phyloP scores from a whole-genome alignment of 805 yeast genomes.

The Isabelozyma pseudorhagii region DNA sequence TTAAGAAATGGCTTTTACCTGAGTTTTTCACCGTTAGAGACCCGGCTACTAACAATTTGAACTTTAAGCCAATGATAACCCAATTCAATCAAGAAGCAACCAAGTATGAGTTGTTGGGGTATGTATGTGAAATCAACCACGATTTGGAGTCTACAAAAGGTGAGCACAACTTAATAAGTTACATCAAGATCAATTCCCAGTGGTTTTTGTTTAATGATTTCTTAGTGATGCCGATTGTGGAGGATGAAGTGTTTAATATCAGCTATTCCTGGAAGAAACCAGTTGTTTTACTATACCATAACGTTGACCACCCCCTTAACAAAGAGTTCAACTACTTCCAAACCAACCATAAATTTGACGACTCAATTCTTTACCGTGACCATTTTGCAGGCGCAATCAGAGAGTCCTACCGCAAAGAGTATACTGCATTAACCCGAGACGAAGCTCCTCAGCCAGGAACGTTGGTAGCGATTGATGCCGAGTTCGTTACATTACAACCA shows the following conservation, averaged over 20 bases:
- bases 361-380: slow-evolving; percentile 67
- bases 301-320: slow-evolving; percentile 8
- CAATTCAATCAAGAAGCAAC: slow-evolving; percentile 23
- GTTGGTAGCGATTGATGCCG: slow-evolving; percentile 92
- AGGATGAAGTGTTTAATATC: slow-evolving; percentile 74
- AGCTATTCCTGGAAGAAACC: slow-evolving; percentile 82
- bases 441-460: slow-evolving; percentile 77
- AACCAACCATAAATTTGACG: slow-evolving; percentile 41
- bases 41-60: slow-evolving; percentile 22
- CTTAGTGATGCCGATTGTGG: slow-evolving; percentile 71
- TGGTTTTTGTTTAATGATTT: slow-evolving; percentile 95
- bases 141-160: slow-evolving; percentile 36
- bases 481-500: slow-evolving; percentile 78
- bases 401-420: slow-evolving; percentile 57
- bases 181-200: slow-evolving; percentile 37
- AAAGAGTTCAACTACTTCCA: slow-evolving; percentile 44
- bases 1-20: slow-evolving; percentile 58
- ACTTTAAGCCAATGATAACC: slow-evolving; percentile 30
- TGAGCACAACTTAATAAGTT: slow-evolving; percentile 59
- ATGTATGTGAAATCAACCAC: slow-evolving; percentile 63
- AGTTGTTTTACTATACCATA: slow-evolving; percentile 63
- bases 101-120: slow-evolving; percentile 64
- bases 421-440: slow-evolving; percentile 58
- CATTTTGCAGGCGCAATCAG: slow-evolving; percentile 68
- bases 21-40: slow-evolving; percentile 48